Evolutionary conservation across 495 filamentous ascomycete genomes (phyloP).

Genomic region (Penicillium angulare): DNA sequence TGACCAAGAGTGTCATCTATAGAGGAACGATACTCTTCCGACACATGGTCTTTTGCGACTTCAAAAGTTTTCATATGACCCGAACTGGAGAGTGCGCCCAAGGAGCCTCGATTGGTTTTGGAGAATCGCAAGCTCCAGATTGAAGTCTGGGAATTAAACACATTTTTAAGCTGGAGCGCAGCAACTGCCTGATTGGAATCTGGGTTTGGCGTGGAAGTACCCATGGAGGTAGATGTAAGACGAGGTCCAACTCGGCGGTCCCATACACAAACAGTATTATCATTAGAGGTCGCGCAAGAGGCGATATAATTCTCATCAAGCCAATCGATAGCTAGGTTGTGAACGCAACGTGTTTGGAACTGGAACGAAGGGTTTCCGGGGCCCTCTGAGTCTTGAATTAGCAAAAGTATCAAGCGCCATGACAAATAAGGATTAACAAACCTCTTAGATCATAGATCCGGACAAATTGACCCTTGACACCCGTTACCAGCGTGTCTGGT

Average conservation of each 20-base stretch:
- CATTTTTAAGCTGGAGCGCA: constrained; percentile 66
- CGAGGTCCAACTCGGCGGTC: constrained; percentile 70
- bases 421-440: constrained; percentile 32
- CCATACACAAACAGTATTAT: constrained; percentile 80
- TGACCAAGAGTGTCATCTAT: constrained; percentile 42
- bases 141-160: constrained; percentile 54
- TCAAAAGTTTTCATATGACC: constrained; percentile 76
- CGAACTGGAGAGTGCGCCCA: constrained; percentile 73
- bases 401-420: constrained; percentile 5
- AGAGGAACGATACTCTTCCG: constrained; percentile 40
- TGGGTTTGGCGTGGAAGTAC: constrained; percentile 29
- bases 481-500: constrained; percentile 77
- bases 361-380: constrained; percentile 55
- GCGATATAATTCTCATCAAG: constrained; percentile 93
- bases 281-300: constrained; percentile 68
- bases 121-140: constrained; percentile 83
- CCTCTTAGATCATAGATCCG: constrained; percentile 90
- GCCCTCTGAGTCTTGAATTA: constrained; percentile 36
- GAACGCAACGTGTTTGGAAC: constrained; percentile 80
- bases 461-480: constrained; percentile 81
- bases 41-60: constrained; percentile 59
- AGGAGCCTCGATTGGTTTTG: constrained; percentile 65
- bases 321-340: constrained; percentile 87
- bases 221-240: constrained; percentile 37
- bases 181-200: constrained; percentile 41